Evolutionary conservation across 768 basidiomycete genomes (phyloP).

Genomic region (Hypholoma sublateritium): DNA sequence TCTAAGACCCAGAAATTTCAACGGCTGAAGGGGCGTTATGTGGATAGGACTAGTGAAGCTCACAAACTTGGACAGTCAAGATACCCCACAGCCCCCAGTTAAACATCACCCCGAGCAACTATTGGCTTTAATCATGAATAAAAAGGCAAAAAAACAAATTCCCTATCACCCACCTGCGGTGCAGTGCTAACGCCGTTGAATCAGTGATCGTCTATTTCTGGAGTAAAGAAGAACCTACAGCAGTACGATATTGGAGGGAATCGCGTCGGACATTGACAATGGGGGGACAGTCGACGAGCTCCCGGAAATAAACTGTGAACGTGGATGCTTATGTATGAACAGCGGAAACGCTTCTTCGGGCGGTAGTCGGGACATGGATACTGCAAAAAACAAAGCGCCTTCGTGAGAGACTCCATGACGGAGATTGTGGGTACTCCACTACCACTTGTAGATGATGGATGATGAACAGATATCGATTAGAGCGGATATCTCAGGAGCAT

Average conservation of each 20-base stretch:
- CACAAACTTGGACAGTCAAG: constrained; percentile 5
- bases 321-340: too few relatives aligned
- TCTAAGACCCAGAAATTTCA: background rate
- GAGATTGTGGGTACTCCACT: too few relatives aligned
- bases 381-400: too few relatives aligned
- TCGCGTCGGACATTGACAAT: background rate
- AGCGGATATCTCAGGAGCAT: too few relatives aligned
- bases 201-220: too few relatives aligned
- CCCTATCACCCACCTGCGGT: background rate
- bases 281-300: background rate
- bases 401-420: too few relatives aligned
- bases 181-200: background rate
- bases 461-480: too few relatives aligned
- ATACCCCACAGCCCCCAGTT: constrained; percentile 7
- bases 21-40: background rate
- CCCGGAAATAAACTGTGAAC: too few relatives aligned
- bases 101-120: constrained; percentile 1
- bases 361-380: too few relatives aligned
- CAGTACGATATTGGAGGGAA: background rate
- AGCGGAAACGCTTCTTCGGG: too few relatives aligned
- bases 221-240: background rate
- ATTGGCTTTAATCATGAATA: background rate
- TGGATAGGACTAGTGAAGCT: background rate
- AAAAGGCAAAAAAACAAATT: background rate
- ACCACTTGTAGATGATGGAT: too few relatives aligned